These are phyloP conservation scores for Pholiota molesta DNA, from an alignment of 768 basidiomycete species.

Conservation along the genomic window DNA sequence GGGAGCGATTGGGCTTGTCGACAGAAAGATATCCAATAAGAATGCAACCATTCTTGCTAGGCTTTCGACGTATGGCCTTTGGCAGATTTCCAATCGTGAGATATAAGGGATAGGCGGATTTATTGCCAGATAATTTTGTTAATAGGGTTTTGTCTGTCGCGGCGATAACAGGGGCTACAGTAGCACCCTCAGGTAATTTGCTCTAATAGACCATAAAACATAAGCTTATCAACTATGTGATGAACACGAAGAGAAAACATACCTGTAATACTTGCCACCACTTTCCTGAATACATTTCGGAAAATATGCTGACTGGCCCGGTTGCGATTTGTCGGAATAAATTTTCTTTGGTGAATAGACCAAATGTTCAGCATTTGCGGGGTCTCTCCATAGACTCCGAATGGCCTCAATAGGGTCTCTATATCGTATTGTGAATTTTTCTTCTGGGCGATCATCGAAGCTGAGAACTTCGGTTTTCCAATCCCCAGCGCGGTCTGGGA, in stretches of 20 bases:
- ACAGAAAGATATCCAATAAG: slow-evolving; percentile 45
- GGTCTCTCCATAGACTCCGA: too few species aligned
- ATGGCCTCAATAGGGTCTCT: slow-evolving; percentile 34
- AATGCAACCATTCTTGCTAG: slow-evolving; percentile 33
- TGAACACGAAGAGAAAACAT: too few species aligned
- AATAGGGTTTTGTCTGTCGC: slow-evolving; percentile 37
- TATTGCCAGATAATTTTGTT: slow-evolving; percentile 37
- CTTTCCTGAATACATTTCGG: too few species aligned
- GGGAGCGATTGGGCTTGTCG: slow-evolving; percentile 32
- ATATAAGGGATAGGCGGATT: slow-evolving; percentile 46
- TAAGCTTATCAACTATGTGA: too few species aligned
- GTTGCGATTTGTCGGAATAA: slow-evolving; percentile 14
- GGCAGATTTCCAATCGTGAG: slow-evolving; percentile 42
- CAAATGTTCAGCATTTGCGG: slow-evolving; percentile 26
- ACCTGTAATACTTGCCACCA: too few species aligned
- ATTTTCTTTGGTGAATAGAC: slow-evolving; percentile 29
- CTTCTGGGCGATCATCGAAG: slow-evolving; percentile 25
- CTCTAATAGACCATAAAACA: too few species aligned
- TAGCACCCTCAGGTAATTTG: slow-evolving; percentile 23
- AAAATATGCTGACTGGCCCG: too few species aligned
- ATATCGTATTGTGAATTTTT: slow-evolving; percentile 21
- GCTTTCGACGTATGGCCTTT: slow-evolving; percentile 34
- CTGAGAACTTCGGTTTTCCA: slow-evolving; percentile 24
- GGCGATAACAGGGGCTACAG: slow-evolving; percentile 40
- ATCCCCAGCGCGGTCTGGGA: slow-evolving; percentile 26